Evolutionary conservation across 768 basidiomycete species (phyloP).

Genomic region (Auricularia sp.): DNA sequence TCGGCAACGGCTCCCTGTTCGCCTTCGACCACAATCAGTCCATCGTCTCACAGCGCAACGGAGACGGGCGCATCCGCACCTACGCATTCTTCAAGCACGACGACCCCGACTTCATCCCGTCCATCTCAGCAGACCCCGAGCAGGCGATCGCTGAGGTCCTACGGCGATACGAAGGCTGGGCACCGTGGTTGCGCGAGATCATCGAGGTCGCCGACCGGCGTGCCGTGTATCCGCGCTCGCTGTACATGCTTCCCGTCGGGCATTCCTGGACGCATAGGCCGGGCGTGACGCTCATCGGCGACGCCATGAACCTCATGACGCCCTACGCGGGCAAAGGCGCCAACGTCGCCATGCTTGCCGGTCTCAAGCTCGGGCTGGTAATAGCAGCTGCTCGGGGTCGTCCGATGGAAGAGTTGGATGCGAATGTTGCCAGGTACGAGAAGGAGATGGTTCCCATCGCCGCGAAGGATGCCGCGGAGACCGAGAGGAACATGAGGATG

Average conservation of each 20-base stretch:
- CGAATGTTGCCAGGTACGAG: not conserved
- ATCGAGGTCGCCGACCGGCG: not conserved
- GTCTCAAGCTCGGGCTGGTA: slow-evolving; percentile 7
- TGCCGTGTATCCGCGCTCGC: not conserved
- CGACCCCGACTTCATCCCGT: not conserved
- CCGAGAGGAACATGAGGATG: no score
- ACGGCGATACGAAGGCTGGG: not conserved
- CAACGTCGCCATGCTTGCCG: slow-evolving; percentile 26
- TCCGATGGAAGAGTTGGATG: not conserved
- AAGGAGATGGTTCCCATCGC: not conserved
- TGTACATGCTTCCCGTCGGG: slow-evolving; percentile 9
- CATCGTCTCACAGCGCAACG: slow-evolving; percentile 24
- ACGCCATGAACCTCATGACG: slow-evolving; percentile 28
- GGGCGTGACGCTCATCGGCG: slow-evolving; percentile 20
- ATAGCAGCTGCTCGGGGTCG: not conserved
- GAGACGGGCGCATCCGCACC: slow-evolving; percentile 16
- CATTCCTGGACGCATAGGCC: slow-evolving; percentile 5
- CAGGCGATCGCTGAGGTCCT: not conserved
- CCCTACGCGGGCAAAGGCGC: slow-evolving; percentile 29
- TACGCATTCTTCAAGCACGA: slow-evolving; percentile 7
- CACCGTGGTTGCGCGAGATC: not conserved
- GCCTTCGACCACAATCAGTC: slow-evolving; percentile 15
- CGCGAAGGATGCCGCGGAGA: no score
- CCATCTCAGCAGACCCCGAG: not conserved
- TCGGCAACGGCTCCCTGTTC: slow-evolving; percentile 22